These are phyloP conservation scores for Ganoderma resinaceum DNA, from an alignment of 1,284 basidiomycete species.

Conservation along the genomic window DNA sequence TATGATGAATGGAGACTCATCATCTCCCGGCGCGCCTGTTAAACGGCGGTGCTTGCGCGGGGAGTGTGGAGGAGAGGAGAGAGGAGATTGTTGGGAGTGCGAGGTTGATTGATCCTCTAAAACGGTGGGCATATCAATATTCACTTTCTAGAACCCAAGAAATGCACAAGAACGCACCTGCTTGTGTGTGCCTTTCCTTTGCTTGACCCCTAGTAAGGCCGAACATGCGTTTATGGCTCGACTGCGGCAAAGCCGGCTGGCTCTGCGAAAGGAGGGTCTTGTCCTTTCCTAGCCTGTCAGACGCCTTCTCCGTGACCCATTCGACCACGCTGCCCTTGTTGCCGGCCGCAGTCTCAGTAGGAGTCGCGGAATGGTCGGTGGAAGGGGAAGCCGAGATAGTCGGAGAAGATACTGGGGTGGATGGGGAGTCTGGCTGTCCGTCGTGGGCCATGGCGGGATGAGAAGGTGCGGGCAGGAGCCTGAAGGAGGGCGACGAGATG, in stretches of 20 bases:
- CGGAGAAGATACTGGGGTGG: constrained; percentile 18
- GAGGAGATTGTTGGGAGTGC: constrained; percentile 32
- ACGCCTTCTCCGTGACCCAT: constrained; percentile 61
- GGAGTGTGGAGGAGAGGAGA: constrained; percentile 21
- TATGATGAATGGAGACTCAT: constrained; percentile 81
- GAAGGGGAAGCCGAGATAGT: constrained; percentile 16
- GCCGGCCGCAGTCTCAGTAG: constrained; percentile 15
- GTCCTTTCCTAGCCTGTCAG: constrained; percentile 64
- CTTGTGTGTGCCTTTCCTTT: constrained; percentile 48
- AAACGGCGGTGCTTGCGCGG: constrained; percentile 26
- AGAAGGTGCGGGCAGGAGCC: background rate
- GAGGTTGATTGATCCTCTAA: constrained; percentile 30
- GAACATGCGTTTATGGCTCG: constrained; percentile 58
- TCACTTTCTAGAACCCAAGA: background rate
- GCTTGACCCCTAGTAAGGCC: constrained; percentile 61
- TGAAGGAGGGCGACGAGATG: background rate
- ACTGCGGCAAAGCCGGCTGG: constrained; percentile 42
- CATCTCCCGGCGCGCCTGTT: constrained; percentile 36
- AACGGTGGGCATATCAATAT: background rate
- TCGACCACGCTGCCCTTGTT: constrained; percentile 30
- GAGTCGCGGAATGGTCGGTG: constrained; percentile 11
- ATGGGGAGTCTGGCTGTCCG: constrained; percentile 16
- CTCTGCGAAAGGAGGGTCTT: constrained; percentile 38
- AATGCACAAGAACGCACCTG: constrained; percentile 32
- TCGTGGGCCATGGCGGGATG: constrained; percentile 20